Evolutionary conservation across 345 rosid genomes (phyloP), one percentile per base, ranked within the genome.

Genomic region (Citrus sp.): DNA sequence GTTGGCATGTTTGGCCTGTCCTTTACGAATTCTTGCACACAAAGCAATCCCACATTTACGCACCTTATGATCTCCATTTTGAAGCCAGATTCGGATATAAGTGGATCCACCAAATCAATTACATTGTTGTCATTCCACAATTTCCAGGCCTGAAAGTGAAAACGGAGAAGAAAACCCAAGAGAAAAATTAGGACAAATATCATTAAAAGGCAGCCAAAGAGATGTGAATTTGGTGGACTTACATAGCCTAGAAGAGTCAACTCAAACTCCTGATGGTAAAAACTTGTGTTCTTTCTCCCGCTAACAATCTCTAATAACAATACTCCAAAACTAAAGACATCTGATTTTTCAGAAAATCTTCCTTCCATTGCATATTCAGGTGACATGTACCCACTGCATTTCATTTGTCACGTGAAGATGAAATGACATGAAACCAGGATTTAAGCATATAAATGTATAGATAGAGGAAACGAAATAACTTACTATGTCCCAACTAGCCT

Each of bases 341-440:
- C 89, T 0, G 89, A 88, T 72, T 87, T 87, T 79, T 83, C 88
- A 0, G 86, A 87, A 69, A 87, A 87, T 6, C 67, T 32, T 4
- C 90, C 90, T 78, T 83, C 80, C 80, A 84, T 49, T 77, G 87
- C 87, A 61, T 84, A 87, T 76, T 85, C 89, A 0, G 87, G 89
- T 5, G 88, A 76, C 89, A 83, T 85, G 60, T 85, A 89, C 18
- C 92, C 90, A 67, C 88, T 89, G 74, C 51, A 77, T 38, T 69
- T 77, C 9, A 56, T 18, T 40, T 32, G 32, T 55, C 6, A 37
- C 10, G 56, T 42, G 42, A 5, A 6, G 67, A 14, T 77, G 24
- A 24, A 24, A 4, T 0, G 5, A 69, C 12, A 12, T 19, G 7
- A 32, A 38, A 13, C 7, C 0, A 18, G 21, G 58, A 54, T 24